Conservation (phyloP, 805 yeast species). For the Naumovozyma baii region DNA sequence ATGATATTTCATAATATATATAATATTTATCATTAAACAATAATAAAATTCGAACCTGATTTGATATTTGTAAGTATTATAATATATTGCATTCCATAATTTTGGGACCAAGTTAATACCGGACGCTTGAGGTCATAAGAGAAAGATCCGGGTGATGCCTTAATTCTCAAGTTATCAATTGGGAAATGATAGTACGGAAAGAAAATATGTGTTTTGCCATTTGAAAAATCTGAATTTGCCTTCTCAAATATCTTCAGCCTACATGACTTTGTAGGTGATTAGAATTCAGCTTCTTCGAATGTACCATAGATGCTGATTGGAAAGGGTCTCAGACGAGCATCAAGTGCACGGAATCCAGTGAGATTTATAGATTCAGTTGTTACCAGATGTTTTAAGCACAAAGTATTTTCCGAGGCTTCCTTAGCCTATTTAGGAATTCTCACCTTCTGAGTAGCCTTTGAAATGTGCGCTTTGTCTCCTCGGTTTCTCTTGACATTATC, state of each 20-base stretch:
- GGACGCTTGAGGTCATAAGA: constrained; percentile 43
- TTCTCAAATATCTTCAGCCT: constrained; percentile 37
- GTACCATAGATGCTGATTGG: constrained; percentile 56
- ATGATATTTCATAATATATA: too few species aligned
- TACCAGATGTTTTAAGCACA: not conserved
- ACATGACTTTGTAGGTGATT: constrained; percentile 40
- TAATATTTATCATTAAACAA: not conserved
- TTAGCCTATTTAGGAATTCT: not conserved
- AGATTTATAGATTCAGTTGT: constrained; percentile 7
- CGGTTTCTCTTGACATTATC: constrained; percentile 40
- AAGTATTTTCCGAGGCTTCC: not conserved
- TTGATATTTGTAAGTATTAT: constrained; percentile 8
- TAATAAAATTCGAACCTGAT: not conserved
- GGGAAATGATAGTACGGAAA: constrained; percentile 69
- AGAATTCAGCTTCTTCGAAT: constrained; percentile 48
- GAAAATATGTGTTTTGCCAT: constrained; percentile 48
- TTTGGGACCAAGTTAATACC: constrained; percentile 65
- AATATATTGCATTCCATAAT: constrained; percentile 32
- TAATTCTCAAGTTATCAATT: constrained; percentile 38
- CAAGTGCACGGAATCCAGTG: constrained; percentile 61
- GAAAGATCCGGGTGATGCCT: constrained; percentile 48
- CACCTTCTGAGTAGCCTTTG: too few species aligned
- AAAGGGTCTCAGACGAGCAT: constrained; percentile 71
- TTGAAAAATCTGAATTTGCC: constrained; percentile 9
- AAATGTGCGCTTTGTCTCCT: too few species aligned